Conservation (phyloP, 2,329 filamentous ascomycete genomes). For the Ustilaginoidea virens region DNA sequence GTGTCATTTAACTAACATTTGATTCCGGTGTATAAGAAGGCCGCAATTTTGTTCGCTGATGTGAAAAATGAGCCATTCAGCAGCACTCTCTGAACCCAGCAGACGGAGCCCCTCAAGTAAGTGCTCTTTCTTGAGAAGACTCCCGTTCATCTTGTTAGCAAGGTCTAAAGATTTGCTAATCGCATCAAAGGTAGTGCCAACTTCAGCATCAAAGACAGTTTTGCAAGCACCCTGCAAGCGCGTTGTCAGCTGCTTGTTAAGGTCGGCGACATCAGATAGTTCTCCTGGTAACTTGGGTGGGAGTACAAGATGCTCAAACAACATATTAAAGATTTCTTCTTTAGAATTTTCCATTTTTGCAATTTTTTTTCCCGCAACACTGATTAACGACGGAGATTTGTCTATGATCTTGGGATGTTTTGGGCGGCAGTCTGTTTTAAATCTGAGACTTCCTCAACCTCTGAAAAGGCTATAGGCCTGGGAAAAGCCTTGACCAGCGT, state of each 20-base stretch:
- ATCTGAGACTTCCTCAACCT: too few species aligned
- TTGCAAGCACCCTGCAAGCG: slow-evolving; percentile 3
- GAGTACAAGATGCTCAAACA: slow-evolving; percentile 11
- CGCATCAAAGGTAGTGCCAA: too few species aligned
- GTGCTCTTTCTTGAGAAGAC: neutral
- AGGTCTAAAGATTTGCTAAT: too few species aligned
- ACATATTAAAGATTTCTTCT: too few species aligned
- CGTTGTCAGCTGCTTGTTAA: slow-evolving; percentile 4
- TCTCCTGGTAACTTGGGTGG: slow-evolving; percentile 8
- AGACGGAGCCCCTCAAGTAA: slow-evolving; percentile 1
- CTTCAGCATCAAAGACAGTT: too few species aligned
- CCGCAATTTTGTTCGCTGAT: slow-evolving; percentile 17
- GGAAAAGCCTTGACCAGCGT: too few species aligned
- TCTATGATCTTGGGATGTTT: too few species aligned
- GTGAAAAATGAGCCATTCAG: slow-evolving; percentile 4
- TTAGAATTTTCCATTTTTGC: too few species aligned
- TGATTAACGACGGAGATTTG: too few species aligned
- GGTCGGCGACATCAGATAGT: slow-evolving; percentile 4
- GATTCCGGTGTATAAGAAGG: slow-evolving; percentile 10
- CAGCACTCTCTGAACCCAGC: neutral
- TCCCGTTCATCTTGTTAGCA: slow-evolving; percentile 1
- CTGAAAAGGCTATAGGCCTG: too few species aligned
- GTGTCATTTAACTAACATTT: neutral
- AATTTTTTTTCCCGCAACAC: too few species aligned
- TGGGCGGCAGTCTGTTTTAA: too few species aligned